These are phyloP conservation scores for Cercospora zeina DNA, from an alignment of 2,329 filamentous ascomycete genomes.

Conservation along the genomic window DNA sequence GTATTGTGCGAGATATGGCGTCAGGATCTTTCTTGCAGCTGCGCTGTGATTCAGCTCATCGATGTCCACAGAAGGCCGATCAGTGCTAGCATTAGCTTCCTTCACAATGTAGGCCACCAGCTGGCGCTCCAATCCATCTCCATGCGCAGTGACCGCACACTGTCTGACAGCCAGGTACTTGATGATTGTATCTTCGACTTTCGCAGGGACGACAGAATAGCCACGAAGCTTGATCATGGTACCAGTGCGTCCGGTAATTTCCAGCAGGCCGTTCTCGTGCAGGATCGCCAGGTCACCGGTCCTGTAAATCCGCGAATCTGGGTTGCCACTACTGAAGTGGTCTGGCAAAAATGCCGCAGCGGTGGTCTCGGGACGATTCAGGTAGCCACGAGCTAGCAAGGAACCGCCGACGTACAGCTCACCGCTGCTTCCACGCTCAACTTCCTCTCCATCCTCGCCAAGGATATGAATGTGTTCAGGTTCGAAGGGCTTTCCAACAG, in stretches of 20 bases:
- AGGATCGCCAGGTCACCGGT: slow-evolving; percentile 71
- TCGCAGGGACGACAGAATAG: slow-evolving; percentile 74
- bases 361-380: slow-evolving; percentile 77
- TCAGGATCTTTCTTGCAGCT: slow-evolving; percentile 63
- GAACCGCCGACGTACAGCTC: slow-evolving; percentile 76
- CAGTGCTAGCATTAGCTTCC: slow-evolving; percentile 60
- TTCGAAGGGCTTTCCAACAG: slow-evolving; percentile 70
- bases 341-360: slow-evolving; percentile 69
- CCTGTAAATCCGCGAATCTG: slow-evolving; percentile 69
- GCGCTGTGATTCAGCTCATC: slow-evolving; percentile 72
- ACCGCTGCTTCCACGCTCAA: slow-evolving; percentile 63
- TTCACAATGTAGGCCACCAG: slow-evolving; percentile 74
- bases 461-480: slow-evolving; percentile 70
- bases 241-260: slow-evolving; percentile 74
- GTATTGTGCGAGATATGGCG: slow-evolving; percentile 71
- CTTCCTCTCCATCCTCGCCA: slow-evolving; percentile 65
- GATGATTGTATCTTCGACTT: slow-evolving; percentile 71
- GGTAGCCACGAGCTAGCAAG: slow-evolving; percentile 72
- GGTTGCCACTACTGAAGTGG: slow-evolving; percentile 57
- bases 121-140: slow-evolving; percentile 73
- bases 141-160: slow-evolving; percentile 71
- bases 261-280: slow-evolving; percentile 66
- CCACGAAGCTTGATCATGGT: slow-evolving; percentile 80
- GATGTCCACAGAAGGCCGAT: slow-evolving; percentile 64
- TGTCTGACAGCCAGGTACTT: slow-evolving; percentile 68